A percentile compares a stretch with the other conserved stretches of the same genome.
phyloP scores from a whole-genome alignment of 2,329 filamentous ascomycete species.

The Nemania bipapillata region DNA sequence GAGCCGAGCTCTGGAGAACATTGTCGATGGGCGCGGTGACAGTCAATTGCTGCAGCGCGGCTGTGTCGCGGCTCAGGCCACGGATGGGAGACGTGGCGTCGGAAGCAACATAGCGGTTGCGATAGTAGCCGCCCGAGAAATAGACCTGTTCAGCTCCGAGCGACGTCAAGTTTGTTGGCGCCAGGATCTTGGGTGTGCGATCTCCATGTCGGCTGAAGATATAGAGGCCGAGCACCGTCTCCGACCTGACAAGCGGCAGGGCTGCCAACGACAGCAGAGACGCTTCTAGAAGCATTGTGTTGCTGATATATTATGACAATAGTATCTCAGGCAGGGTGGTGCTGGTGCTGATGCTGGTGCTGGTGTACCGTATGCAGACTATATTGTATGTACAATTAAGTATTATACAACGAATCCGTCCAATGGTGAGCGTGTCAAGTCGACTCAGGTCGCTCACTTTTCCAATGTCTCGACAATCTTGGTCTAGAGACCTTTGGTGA shows the following conservation, averaged over 20 bases:
- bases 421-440: not conserved
- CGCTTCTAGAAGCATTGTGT: slow-evolving; percentile 56
- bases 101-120: slow-evolving; percentile 75
- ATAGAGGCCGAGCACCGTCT: slow-evolving; percentile 83
- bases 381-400: not conserved
- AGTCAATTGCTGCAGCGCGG: slow-evolving; percentile 75
- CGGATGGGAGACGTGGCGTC: slow-evolving; percentile 69
- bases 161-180: slow-evolving; percentile 77
- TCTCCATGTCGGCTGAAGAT: slow-evolving; percentile 93
- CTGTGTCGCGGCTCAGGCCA: slow-evolving; percentile 72
- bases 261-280: slow-evolving; percentile 56
- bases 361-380: not conserved
- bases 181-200: slow-evolving; percentile 79
- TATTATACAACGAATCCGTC: not conserved
- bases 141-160: slow-evolving; percentile 82
- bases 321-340: too few relatives aligned
- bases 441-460: not conserved
- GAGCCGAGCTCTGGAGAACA: slow-evolving; percentile 82
- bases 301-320: slow-evolving; percentile 11
- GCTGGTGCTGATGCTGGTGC: slow-evolving; percentile 5
- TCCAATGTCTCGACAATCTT: not conserved
- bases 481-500: not conserved
- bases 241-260: slow-evolving; percentile 55
- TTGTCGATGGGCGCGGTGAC: slow-evolving; percentile 78
- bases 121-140: slow-evolving; percentile 78